Percentiles rank a stretch among this genome's conserved stretches.
Evolutionary conservation across 306 rosid genomes (phyloP).

Genomic region (Chamaecrista fasciculata): DNA sequence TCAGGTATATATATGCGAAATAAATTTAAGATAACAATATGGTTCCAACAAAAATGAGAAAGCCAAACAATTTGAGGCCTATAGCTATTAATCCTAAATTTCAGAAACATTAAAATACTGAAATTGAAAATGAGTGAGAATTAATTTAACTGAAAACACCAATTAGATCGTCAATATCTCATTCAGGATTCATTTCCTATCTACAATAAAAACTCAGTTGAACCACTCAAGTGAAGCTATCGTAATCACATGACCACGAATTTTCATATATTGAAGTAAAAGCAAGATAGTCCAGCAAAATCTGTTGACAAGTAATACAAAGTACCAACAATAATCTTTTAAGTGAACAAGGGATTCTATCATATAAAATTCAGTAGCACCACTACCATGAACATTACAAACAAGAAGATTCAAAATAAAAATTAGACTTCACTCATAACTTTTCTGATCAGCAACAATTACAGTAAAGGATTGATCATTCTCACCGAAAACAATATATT

Average conservation of each 20-base stretch:
- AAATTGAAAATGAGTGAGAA: conserved; percentile 7
- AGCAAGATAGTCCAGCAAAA: background rate
- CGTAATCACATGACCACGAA: conserved; percentile 14
- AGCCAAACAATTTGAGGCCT: background rate
- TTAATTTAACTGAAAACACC: background rate
- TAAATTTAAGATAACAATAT: background rate
- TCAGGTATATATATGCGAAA: background rate
- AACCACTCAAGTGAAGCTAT: conserved; percentile 5
- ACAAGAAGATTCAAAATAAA: background rate
- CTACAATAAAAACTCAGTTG: background rate
- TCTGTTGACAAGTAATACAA: background rate
- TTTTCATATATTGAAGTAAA: conserved; percentile 14
- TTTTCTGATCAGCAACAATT: conserved; percentile 14
- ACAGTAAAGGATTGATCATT: conserved; percentile 24
- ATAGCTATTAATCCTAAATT: background rate
- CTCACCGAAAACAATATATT: conserved; percentile 91
- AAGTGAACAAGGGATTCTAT: background rate
- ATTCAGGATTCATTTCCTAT: conserved; percentile 14
- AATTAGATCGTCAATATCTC: background rate
- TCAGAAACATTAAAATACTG: conserved; percentile 12
- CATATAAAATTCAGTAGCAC: background rate
- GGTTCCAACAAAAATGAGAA: background rate
- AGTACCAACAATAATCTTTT: conserved; percentile 8
- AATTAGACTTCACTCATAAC: conserved; percentile 5
- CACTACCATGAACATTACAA: conserved; percentile 5